Evolutionary conservation across 2,329 filamentous ascomycete genomes (phyloP).

Genomic region (Aspergillus flavus): DNA sequence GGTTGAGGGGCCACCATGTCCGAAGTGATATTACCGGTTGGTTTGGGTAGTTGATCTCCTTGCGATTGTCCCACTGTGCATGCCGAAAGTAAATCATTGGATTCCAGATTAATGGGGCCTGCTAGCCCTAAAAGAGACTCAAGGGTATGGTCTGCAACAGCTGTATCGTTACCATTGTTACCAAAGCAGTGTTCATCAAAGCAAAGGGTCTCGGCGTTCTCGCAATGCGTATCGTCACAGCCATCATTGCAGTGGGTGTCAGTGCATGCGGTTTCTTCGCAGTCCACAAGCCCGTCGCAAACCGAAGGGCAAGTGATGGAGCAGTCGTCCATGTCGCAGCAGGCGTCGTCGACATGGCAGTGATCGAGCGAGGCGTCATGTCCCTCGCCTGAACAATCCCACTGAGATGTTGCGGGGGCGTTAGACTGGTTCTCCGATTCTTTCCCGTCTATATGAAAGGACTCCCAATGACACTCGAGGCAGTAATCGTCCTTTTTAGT

Average conservation of each 20-base stretch:
- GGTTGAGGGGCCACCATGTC: constrained; percentile 17
- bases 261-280: constrained; percentile 42
- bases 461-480: constrained; percentile 46
- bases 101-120: constrained; percentile 32
- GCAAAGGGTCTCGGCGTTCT: constrained; percentile 37
- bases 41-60: constrained; percentile 24
- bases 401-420: constrained; percentile 26
- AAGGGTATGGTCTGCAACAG: constrained; percentile 30
- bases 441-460: constrained; percentile 39
- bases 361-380: constrained; percentile 28
- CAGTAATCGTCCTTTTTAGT: constrained; percentile 38
- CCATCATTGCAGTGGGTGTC: constrained; percentile 33
- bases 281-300: constrained; percentile 46
- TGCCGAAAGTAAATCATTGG: constrained; percentile 29
- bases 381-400: constrained; percentile 34
- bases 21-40: constrained; percentile 20
- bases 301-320: constrained; percentile 41
- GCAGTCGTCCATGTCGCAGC: constrained; percentile 44
- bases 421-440: constrained; percentile 26
- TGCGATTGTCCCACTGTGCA: constrained; percentile 21
- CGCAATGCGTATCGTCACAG: constrained; percentile 30
- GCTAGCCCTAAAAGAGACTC: constrained; percentile 38
- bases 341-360: constrained; percentile 37
- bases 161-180: constrained; percentile 18
- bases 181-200: constrained; percentile 43